Evolutionary conservation across 106 monocot species (phyloP).

Genomic region (Amphibolis antarctica): DNA sequence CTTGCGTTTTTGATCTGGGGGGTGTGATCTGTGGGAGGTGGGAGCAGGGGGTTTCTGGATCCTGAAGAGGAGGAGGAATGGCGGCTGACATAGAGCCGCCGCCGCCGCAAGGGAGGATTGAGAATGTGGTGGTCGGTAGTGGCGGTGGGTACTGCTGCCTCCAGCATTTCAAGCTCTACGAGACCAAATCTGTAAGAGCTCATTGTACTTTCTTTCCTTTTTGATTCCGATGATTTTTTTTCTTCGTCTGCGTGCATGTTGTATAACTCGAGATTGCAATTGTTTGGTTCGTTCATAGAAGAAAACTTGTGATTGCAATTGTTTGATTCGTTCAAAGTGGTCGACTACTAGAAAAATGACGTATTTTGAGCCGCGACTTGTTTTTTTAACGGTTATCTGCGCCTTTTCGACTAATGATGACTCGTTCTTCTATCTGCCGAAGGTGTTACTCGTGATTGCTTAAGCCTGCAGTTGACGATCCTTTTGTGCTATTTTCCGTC

Average conservation of each 20-base stretch:
- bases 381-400: not conserved
- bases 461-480: not conserved
- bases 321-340: not conserved
- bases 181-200: conserved; percentile 48
- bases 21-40: no score
- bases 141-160: conserved; percentile 35
- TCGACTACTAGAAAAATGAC: not conserved
- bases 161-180: conserved; percentile 58
- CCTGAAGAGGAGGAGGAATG: conserved; percentile 1
- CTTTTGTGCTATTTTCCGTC: not conserved
- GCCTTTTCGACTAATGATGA: not conserved
- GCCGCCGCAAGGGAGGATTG: not conserved
- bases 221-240: no score
- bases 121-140: conserved; percentile 2
- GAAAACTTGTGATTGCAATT: no score
- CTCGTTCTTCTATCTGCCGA: not conserved
- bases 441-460: not conserved
- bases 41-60: not conserved
- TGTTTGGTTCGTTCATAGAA: no score
- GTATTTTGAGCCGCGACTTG: not conserved
- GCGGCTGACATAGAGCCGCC: conserved; percentile 4
- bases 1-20: not conserved
- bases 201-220: not conserved
- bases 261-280: not conserved
- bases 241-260: no score